A percentile compares a stretch with the other conserved stretches of the same genome.
Evolutionary conservation across 2,329 filamentous ascomycete genomes (phyloP).

Genomic region (Phyllosticta citrichinensis): DNA sequence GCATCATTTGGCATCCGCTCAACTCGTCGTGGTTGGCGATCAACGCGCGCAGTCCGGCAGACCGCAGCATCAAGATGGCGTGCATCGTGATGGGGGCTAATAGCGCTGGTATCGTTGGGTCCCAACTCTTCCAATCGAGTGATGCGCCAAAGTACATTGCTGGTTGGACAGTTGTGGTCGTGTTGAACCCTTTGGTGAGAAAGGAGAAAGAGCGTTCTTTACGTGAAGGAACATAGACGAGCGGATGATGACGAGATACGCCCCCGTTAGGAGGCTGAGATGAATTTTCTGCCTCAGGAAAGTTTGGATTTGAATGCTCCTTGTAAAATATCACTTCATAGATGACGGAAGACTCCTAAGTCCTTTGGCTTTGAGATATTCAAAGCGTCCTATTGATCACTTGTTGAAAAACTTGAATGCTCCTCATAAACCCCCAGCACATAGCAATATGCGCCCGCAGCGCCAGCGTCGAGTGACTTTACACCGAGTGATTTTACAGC

Average conservation of each 20-base stretch:
- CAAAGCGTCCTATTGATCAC: too few relatives aligned
- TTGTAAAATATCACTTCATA: too few relatives aligned
- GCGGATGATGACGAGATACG: neutral
- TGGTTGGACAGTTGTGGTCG: slow-evolving; percentile 13
- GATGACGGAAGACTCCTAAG: too few relatives aligned
- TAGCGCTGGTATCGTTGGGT: slow-evolving; percentile 13
- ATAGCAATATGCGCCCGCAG: too few relatives aligned
- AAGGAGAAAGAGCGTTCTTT: neutral
- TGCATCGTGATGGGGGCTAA: slow-evolving; percentile 16
- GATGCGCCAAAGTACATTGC: slow-evolving; percentile 12
- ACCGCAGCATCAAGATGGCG: slow-evolving; percentile 14
- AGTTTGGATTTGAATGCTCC: too few relatives aligned
- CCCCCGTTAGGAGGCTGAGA: neutral
- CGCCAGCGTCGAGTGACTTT: too few relatives aligned
- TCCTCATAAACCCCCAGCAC: too few relatives aligned
- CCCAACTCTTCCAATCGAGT: slow-evolving; percentile 14
- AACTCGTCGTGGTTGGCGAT: slow-evolving; percentile 16
- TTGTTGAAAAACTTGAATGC: too few relatives aligned
- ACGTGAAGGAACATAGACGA: neutral
- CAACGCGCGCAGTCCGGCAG: slow-evolving; percentile 13
- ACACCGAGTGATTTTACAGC: too few relatives aligned
- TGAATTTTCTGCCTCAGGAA: too few relatives aligned
- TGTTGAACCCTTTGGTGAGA: neutral
- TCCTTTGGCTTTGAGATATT: too few relatives aligned
- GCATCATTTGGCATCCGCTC: slow-evolving; percentile 11